These are phyloP conservation scores for Trifolium fragiferum DNA, from an alignment of 306 rosid species.

Conservation along the genomic window DNA sequence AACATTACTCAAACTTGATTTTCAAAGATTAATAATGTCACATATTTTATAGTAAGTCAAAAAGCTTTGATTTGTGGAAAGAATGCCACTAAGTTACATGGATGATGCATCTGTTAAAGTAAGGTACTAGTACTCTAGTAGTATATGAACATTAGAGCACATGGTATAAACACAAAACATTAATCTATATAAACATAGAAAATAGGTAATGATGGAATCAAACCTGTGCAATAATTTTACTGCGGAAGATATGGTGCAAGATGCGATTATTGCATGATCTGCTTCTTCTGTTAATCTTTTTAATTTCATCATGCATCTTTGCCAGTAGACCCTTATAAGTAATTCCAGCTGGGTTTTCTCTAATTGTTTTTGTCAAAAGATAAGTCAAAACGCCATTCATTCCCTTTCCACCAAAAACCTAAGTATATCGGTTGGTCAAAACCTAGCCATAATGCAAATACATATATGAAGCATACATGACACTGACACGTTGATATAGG, in stretches of 20 bases:
- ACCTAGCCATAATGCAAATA: background rate
- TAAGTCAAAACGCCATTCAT: conserved; percentile 83
- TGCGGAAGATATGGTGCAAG: conserved; percentile 47
- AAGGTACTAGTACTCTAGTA: too few species aligned
- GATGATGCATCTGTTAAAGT: background rate
- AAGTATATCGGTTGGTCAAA: conserved; percentile 9
- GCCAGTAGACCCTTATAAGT: conserved; percentile 58
- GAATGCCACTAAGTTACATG: background rate
- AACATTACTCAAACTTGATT: background rate
- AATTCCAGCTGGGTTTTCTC: conserved; percentile 10
- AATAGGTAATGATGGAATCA: background rate
- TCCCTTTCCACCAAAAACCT: conserved; percentile 60
- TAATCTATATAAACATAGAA: background rate
- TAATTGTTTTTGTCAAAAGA: conserved; percentile 48
- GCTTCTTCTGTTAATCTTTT: conserved; percentile 33
- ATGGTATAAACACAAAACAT: background rate
- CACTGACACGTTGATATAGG: background rate
- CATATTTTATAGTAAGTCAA: background rate
- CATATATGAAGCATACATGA: background rate
- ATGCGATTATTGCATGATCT: conserved; percentile 42
- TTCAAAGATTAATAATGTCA: background rate
- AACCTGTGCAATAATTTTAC: conserved; percentile 61
- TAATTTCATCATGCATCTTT: conserved; percentile 37
- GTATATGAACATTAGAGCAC: background rate
- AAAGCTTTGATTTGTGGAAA: background rate